Conservation (phyloP, 176 grass and related monocot genomes). For the Chloris gayana region DNA sequence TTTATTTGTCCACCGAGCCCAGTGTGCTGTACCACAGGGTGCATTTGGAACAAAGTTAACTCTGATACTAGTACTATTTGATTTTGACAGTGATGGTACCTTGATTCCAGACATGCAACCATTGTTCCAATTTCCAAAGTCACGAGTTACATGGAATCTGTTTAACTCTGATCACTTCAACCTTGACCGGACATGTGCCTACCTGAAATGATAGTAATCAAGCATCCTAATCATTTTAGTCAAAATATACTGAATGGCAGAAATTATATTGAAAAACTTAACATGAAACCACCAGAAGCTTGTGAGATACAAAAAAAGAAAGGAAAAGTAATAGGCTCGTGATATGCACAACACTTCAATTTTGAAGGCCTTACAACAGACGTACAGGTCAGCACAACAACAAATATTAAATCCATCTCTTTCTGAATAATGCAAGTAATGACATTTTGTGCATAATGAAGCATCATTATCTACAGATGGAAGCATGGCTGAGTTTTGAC, state of each 20-base stretch:
- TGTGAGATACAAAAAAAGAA: not conserved
- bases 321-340: not conserved
- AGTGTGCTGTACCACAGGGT: conserved; percentile 16
- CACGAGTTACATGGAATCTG: conserved; percentile 11
- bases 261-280: not conserved
- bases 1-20: conserved; percentile 47
- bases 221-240: not conserved
- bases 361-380: not conserved
- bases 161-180: not conserved
- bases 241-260: not conserved
- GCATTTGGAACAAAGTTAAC: conserved; percentile 39
- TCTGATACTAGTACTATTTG: conserved; percentile 12
- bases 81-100: conserved; percentile 23
- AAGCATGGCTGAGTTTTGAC: conserved; percentile 5
- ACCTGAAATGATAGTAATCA: conserved; percentile 1
- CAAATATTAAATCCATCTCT: not conserved
- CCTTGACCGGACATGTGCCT: not conserved
- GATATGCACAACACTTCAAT: not conserved
- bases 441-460: conserved; percentile 7
- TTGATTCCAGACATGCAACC: not conserved
- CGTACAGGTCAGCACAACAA: not conserved
- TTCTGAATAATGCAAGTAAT: not conserved
- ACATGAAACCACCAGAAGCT: not conserved
- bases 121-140: conserved; percentile 29
- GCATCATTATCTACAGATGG: not conserved